A percentile compares a stretch with the other conserved stretches of the same genome.
Conservation (phyloP, 805 yeast species). For the Candida schatavii region DNA sequence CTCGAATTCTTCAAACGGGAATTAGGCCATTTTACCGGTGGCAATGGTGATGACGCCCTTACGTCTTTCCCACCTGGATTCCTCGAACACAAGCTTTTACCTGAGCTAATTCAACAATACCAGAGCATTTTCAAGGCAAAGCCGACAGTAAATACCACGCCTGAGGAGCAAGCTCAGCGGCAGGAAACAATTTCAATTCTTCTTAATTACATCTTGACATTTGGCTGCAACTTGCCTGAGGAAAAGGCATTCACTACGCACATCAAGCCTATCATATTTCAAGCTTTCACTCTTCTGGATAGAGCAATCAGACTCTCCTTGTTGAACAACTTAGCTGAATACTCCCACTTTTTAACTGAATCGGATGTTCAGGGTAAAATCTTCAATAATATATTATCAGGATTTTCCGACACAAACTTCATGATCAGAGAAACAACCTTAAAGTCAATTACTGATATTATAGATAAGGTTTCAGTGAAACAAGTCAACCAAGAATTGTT, state of each 20-base stretch:
- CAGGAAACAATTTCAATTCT: slow-evolving; percentile 38
- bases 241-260: slow-evolving; percentile 34
- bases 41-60: slow-evolving; percentile 11
- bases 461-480: slow-evolving; percentile 66
- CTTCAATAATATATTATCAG: slow-evolving; percentile 67
- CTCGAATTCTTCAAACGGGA: slow-evolving; percentile 37
- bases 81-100: slow-evolving; percentile 62
- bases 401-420: slow-evolving; percentile 81
- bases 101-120: slow-evolving; percentile 58
- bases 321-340: slow-evolving; percentile 58
- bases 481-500: slow-evolving; percentile 85
- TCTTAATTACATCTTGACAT: slow-evolving; percentile 41
- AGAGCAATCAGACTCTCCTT: slow-evolving; percentile 75
- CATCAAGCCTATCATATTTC: slow-evolving; percentile 62
- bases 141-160: slow-evolving; percentile 23
- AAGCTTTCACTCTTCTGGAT: slow-evolving; percentile 64
- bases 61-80: slow-evolving; percentile 46
- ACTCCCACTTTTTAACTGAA: slow-evolving; percentile 48
- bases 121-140: slow-evolving; percentile 24
- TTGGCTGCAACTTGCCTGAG: slow-evolving; percentile 22
- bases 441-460: slow-evolving; percentile 58
- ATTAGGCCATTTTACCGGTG: slow-evolving; percentile 20
- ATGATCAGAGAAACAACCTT: slow-evolving; percentile 80
- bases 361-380: slow-evolving; percentile 67
- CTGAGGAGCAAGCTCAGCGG: slow-evolving; percentile 27